Conservation (phyloP, 768 basidiomycete genomes). For the Leccinum uliginosum region DNA sequence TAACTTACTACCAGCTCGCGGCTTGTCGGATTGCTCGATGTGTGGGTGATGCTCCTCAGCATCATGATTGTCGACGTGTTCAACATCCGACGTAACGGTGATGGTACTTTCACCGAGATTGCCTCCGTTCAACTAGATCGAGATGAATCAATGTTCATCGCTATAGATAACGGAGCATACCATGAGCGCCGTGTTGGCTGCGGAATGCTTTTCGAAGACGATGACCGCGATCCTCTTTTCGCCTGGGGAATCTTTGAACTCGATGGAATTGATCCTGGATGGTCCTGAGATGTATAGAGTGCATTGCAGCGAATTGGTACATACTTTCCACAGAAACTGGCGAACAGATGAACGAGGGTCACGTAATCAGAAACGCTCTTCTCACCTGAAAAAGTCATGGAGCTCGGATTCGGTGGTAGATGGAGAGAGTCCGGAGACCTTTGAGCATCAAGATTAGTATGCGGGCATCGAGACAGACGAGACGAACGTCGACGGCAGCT, state of each 20-base stretch:
- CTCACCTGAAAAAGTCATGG: slow-evolving; percentile 77
- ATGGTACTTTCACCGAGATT: slow-evolving; percentile 70
- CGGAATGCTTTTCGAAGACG: slow-evolving; percentile 77
- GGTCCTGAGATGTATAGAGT: slow-evolving; percentile 1
- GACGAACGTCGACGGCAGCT: slow-evolving; percentile 35
- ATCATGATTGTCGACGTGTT: slow-evolving; percentile 52
- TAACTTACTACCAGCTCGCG: slow-evolving; percentile 71
- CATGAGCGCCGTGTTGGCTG: slow-evolving; percentile 86
- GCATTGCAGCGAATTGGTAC: slow-evolving; percentile 13
- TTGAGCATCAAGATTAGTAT: not conserved
- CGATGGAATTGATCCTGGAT: slow-evolving; percentile 62
- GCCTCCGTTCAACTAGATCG: slow-evolving; percentile 64
- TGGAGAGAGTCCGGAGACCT: slow-evolving; percentile 73
- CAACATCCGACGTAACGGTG: slow-evolving; percentile 64
- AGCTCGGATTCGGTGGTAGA: slow-evolving; percentile 65
- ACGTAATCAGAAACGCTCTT: slow-evolving; percentile 15
- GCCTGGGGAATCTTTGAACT: slow-evolving; percentile 41
- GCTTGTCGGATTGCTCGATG: slow-evolving; percentile 87
- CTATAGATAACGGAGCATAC: slow-evolving; percentile 28
- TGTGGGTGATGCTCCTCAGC: slow-evolving; percentile 32
- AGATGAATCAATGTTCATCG: not conserved
- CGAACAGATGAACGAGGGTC: slow-evolving; percentile 3
- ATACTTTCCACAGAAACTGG: slow-evolving; percentile 85
- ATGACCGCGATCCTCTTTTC: slow-evolving; percentile 54
- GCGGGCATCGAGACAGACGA: not conserved